Evolutionary conservation across 2,329 filamentous ascomycete genomes (phyloP).

Genomic region (Didymella arachidicola): DNA sequence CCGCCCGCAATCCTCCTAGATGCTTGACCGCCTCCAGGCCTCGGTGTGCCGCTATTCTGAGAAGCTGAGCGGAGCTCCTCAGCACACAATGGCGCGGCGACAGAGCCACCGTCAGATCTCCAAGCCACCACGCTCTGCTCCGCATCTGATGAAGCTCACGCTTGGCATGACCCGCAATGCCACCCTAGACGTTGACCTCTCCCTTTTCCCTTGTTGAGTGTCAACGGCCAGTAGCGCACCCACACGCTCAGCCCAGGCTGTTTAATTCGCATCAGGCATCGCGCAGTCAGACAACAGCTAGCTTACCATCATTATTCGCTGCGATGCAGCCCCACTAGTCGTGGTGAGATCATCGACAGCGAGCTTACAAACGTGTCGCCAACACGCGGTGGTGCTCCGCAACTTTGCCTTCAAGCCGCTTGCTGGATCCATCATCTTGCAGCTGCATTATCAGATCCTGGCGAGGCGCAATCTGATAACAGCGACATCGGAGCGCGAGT

Average conservation of each 20-base stretch:
- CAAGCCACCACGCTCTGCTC: conserved; percentile 7
- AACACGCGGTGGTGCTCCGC: background rate
- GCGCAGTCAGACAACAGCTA: background rate
- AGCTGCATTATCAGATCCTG: conserved; percentile 13
- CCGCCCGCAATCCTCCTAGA: background rate
- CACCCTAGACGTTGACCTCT: background rate
- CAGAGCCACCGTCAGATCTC: conserved; percentile 3
- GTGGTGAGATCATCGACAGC: conserved; percentile 7
- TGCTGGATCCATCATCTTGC: background rate
- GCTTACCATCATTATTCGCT: conserved; percentile 4
- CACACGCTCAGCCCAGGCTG: background rate
- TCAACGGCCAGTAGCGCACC: background rate
- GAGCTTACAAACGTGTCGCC: background rate
- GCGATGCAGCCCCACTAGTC: background rate
- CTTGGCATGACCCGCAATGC: background rate
- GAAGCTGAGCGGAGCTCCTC: conserved; percentile 17
- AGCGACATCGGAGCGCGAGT: conserved; percentile 16
- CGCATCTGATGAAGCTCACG: conserved; percentile 17
- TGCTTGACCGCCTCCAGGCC: conserved; percentile 3
- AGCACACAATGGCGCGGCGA: conserved; percentile 12
- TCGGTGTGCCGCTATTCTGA: conserved; percentile 8
- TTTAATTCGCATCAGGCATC: background rate
- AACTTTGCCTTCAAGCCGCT: background rate
- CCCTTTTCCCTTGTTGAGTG: background rate
- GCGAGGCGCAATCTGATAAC: conserved; percentile 12